phyloP scores from a whole-genome alignment of 1,139 yeast species.

The Candida tropicalis region DNA sequence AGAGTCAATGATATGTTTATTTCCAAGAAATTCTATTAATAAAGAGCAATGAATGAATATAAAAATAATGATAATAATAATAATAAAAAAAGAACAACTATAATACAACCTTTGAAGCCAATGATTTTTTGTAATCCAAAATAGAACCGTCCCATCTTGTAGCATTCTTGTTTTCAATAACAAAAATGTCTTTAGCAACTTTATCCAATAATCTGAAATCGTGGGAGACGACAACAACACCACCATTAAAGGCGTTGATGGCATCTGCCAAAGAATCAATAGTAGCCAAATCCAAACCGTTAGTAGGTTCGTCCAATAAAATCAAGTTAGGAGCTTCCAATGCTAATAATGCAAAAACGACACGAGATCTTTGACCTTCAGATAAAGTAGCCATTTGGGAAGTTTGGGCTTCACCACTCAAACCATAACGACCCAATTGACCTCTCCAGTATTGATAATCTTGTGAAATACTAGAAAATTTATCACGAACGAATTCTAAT shows the following conservation, averaged over 20 bases:
- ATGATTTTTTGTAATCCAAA: slow-evolving; percentile 87
- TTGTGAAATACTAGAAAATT: slow-evolving; percentile 85
- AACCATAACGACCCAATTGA: slow-evolving; percentile 96
- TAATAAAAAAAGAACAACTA: slow-evolving; percentile 2
- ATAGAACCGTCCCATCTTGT: slow-evolving; percentile 95
- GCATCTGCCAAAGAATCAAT: slow-evolving; percentile 98
- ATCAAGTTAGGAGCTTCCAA: slow-evolving; percentile 94
- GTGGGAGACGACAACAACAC: slow-evolving; percentile 98
- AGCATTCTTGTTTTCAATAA: slow-evolving; percentile 92
- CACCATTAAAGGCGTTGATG: slow-evolving; percentile 91
- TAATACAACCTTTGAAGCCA: slow-evolving; percentile 79
- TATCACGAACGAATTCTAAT: slow-evolving; percentile 94
- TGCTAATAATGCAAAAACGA: slow-evolving; percentile 94
- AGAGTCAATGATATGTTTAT: not conserved
- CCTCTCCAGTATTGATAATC: slow-evolving; percentile 99
- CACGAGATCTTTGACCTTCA: slow-evolving; percentile 99
- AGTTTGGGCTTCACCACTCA: slow-evolving; percentile 98
- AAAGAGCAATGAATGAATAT: slow-evolving; percentile 1
- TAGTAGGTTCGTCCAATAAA: slow-evolving; percentile 98
- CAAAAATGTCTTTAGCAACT: slow-evolving; percentile 96
- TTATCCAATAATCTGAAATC: slow-evolving; percentile 98
- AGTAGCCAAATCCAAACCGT: slow-evolving; percentile 97
- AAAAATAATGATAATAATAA: no score
- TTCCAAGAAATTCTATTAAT: slow-evolving; percentile 1
- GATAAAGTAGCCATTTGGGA: slow-evolving; percentile 98